Evolutionary conservation across 116 monocot genomes (phyloP).

Genomic region (Papilionanthe hybrid): DNA sequence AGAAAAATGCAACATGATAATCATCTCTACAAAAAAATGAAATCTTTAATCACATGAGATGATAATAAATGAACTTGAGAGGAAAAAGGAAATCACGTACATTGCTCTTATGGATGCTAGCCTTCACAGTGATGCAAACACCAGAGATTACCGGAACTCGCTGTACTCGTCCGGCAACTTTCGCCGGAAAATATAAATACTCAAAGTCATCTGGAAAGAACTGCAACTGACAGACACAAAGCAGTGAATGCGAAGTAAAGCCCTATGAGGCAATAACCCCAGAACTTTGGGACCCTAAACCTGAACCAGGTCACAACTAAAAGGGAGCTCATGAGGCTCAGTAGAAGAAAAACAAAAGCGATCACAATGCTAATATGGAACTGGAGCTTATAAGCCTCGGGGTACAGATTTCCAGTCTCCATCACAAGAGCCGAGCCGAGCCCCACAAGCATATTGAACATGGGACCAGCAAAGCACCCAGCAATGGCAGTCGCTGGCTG

Average conservation of each 20-base stretch:
- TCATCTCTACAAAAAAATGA: too few relatives aligned
- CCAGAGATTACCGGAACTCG: not conserved
- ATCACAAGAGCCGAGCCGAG: conserved; percentile 69
- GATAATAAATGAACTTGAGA: not conserved
- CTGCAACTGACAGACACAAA: conserved; percentile 48
- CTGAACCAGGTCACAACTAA: conserved; percentile 80
- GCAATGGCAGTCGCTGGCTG: conserved; percentile 84
- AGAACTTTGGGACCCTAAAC: conserved; percentile 84
- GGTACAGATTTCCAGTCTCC: conserved; percentile 58
- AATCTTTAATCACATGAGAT: too few relatives aligned
- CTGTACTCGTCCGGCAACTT: not conserved
- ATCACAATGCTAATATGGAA: conserved; percentile 74
- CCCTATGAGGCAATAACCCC: conserved; percentile 84
- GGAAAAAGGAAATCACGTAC: not conserved
- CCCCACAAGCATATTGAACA: conserved; percentile 96
- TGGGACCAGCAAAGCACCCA: conserved; percentile 96
- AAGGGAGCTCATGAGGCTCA: conserved; percentile 87
- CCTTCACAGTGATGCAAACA: not conserved
- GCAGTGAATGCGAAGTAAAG: conserved; percentile 72
- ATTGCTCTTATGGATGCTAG: not conserved
- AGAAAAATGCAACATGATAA: not conserved
- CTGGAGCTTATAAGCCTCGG: conserved; percentile 56
- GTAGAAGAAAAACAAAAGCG: conserved; percentile 86
- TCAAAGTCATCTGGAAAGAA: conserved; percentile 4
- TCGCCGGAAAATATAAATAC: not conserved